Evolutionary conservation across 164 flowering plant species (phyloP), one percentile per base, ranked within the genome.

Genomic region (Pachysandra terminalis): DNA sequence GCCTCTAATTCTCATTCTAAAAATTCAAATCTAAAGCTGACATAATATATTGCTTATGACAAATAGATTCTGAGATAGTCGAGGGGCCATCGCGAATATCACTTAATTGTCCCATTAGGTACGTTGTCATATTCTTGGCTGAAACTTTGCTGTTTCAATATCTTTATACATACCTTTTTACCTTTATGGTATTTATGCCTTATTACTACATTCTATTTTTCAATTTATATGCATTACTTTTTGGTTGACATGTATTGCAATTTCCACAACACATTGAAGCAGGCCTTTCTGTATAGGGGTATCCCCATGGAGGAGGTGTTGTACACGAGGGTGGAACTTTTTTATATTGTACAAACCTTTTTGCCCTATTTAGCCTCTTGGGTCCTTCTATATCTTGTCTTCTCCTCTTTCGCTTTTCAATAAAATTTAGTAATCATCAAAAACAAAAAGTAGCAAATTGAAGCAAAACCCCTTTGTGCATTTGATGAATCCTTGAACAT

Each of bases 71-170:
- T 65, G 98, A 95, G 65, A 58, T 95, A 64, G 83, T 88, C 63
- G 93, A 84, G 77, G 98, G 94, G 35, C 85, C 91, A 73, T 95
- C 96, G 63, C 80, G 96, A 37, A 84, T 92, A 80, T 90, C 94
- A 32, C 86, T 92, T 7, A 92, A 84, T 69, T 95, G 98, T 67
- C 99, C 99, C 24, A 88, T 95, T 74, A 95, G 99, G 99, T 95
- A 78, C 65, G 70, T 45, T 19, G 22, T 75, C 24, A 17, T 63
- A 65, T 56, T 26, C 57, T 66, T 52, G 14, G 55, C 58, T 22
- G 4, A 9, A 7, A 13, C 22, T 55, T 23, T 23, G 22, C 22
- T 55, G 14, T 67, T 16, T 45, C 21, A 14, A 7, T 5, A 26
- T 37, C 3, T 41, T 45, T 45, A 5, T 12, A 15, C 14, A 45